Conservation (phyloP, 805 yeast species). For the Schwanniomyces sp. region DNA sequence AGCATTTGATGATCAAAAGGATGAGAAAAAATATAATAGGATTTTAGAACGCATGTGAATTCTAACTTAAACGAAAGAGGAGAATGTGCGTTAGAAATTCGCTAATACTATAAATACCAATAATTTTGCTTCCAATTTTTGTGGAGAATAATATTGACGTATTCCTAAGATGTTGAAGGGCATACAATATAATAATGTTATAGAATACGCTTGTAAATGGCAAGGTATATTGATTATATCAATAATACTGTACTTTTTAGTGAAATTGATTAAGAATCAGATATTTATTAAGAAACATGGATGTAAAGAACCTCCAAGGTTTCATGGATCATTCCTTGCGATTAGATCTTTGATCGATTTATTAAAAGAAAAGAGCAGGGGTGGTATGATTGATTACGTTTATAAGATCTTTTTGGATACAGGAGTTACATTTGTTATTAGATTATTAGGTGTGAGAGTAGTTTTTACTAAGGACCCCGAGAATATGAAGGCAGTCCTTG, state of each 20-base stretch:
- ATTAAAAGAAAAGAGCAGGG: conserved; percentile 16
- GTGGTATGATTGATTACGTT: conserved; percentile 17
- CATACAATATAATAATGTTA: neutral
- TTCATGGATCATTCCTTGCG: conserved; percentile 2
- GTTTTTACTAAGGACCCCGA: conserved; percentile 34
- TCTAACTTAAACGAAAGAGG: neutral
- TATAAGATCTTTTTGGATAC: conserved; percentile 5
- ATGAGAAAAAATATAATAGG: conserved; percentile 14
- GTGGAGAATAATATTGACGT: neutral
- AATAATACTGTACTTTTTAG: conserved; percentile 3
- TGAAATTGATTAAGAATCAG: conserved; percentile 1
- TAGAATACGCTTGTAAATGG: conserved; percentile 4
- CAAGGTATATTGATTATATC: conserved; percentile 2
- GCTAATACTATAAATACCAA: neutral
- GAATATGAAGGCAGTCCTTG: conserved; percentile 34
- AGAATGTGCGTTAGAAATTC: no score
- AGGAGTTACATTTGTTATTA: conserved; percentile 13
- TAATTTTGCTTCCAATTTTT: neutral
- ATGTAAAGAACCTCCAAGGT: conserved; percentile 11
- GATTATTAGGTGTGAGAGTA: conserved; percentile 18
- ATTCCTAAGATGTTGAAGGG: neutral
- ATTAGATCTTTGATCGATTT: conserved; percentile 9
- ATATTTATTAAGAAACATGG: conserved; percentile 15
- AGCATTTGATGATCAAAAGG: conserved; percentile 24
- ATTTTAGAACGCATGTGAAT: conserved; percentile 1